Evolutionary conservation across 2,329 filamentous ascomycete genomes (phyloP).

Genomic region (Aspergillus candidus): DNA sequence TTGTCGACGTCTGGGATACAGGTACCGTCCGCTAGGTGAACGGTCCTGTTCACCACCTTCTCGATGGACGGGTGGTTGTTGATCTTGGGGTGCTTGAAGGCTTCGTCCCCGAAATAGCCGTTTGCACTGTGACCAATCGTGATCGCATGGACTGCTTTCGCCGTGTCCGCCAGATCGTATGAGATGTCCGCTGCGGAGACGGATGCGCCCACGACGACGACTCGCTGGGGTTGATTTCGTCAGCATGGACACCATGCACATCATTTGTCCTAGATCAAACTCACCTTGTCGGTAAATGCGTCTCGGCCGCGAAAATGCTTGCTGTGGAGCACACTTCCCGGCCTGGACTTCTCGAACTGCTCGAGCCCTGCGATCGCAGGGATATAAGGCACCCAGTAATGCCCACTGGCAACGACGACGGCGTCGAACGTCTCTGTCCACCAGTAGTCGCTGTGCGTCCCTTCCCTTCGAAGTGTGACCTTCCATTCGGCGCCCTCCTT

Average conservation of each 20-base stretch:
- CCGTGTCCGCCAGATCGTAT: constrained; percentile 40
- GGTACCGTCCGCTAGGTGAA: constrained; percentile 48
- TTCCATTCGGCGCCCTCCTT: constrained; percentile 43
- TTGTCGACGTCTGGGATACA: constrained; percentile 48
- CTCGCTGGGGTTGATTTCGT: constrained; percentile 30
- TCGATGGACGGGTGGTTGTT: constrained; percentile 6
- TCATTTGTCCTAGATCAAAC: not conserved
- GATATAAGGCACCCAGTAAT: constrained; percentile 50
- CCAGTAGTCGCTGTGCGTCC: constrained; percentile 45
- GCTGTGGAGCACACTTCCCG: constrained; percentile 27
- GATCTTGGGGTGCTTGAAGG: constrained; percentile 48
- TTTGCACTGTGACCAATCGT: constrained; percentile 39
- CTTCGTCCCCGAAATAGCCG: constrained; percentile 49
- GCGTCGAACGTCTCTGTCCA: constrained; percentile 56
- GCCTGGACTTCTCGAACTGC: constrained; percentile 22
- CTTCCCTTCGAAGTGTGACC: constrained; percentile 39
- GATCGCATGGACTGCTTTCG: constrained; percentile 44
- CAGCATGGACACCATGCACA: too few species aligned
- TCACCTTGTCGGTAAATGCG: constrained; percentile 26
- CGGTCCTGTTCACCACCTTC: constrained; percentile 37
- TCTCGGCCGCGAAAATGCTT: constrained; percentile 22
- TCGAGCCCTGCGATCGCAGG: constrained; percentile 28
- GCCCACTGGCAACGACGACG: constrained; percentile 55
- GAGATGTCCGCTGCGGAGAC: constrained; percentile 57
- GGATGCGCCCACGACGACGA: constrained; percentile 53